Evolutionary conservation across 495 filamentous ascomycete genomes (phyloP), one percentile per base, ranked within the genome.

Genomic region (Chaetomidium leptoderma): DNA sequence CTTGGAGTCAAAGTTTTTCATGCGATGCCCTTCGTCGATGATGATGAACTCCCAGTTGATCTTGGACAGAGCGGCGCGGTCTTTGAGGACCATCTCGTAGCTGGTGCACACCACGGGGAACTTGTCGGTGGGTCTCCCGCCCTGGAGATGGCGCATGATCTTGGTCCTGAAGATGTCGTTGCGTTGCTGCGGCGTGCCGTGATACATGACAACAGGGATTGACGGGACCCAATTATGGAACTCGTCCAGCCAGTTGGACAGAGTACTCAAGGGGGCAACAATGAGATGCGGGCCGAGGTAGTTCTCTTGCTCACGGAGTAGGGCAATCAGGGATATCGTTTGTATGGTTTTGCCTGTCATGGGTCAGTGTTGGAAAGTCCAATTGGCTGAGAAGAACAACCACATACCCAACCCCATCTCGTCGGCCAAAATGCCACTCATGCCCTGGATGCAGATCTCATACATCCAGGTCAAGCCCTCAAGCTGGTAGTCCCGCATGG

Each of bases 11-110:
- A 95, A 88, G 58, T 98, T 98, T 76, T 98, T 98, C 77, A 98
- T 83, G 6, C 93, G 89, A 68, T 98, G 93, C 2, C 93, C 93
- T 74, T 98, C 93, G 65, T 98, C 93, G 66, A 98, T 95, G 63
- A 97, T 90, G 64, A 98, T 96, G 68, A 95, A 95, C 51, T 92
- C 89, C 93, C 93, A 98, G 24, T 88, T 84, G 60, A 92, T 93
- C 57, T 86, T 83, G 29, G 83, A 79, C 6, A 98, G 74, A 45
- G 81, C 83, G 53, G 88, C 89, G 7, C 87, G 82, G 69, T 98
- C 93, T 62, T 89, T 88, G 75, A 98, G 87, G 52, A 92, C 89
- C 62, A 98, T 95, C 68, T 98, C 93, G 62, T 97, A 97, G 24
- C 84, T 92, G 3, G 93, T 98, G 66, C 90, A 91, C 4, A 97